Conservation (phyloP, 2,329 filamentous ascomycete genomes). For the Teratosphaeria destructans region DNA sequence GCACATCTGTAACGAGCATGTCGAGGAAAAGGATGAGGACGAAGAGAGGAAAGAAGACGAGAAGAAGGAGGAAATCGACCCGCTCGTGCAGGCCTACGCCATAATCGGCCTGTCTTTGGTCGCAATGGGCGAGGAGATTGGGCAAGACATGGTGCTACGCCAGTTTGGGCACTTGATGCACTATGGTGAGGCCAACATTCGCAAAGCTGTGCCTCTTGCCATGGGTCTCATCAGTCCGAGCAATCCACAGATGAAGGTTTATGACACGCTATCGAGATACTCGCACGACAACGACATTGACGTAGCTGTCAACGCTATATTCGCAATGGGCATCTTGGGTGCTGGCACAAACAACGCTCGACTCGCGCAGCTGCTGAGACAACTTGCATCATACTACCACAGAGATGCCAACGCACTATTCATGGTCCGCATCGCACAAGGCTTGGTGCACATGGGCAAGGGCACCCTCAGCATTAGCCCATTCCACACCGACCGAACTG, state of each 20-base stretch:
- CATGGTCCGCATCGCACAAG: constrained; percentile 98
- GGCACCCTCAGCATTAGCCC: constrained; percentile 90
- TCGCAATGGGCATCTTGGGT: constrained; percentile 94
- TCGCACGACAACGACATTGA: constrained; percentile 98
- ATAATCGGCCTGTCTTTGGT: constrained; percentile 90
- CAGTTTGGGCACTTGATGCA: constrained; percentile 99
- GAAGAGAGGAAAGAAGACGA: constrained; percentile 51
- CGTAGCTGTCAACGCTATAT: constrained; percentile 96
- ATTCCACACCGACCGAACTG: constrained; percentile 98
- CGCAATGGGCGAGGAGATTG: constrained; percentile 95
- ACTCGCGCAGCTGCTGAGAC: constrained; percentile 83
- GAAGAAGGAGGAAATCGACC: constrained; percentile 72
- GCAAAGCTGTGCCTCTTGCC: constrained; percentile 86
- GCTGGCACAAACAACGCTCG: constrained; percentile 97
- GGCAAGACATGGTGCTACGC: constrained; percentile 95
- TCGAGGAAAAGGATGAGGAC: constrained; percentile 67
- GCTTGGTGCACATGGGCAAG: constrained; percentile 97
- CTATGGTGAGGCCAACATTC: constrained; percentile 94
- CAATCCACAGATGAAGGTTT: constrained; percentile 99
- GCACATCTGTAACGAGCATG: constrained; percentile 95
- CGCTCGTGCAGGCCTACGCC: constrained; percentile 90
- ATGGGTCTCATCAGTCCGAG: constrained; percentile 95
- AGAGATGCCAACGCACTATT: constrained; percentile 91
- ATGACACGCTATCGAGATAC: constrained; percentile 94
- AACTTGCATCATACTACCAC: constrained; percentile 96